Percentiles rank a stretch among this genome's conserved stretches.
These are phyloP conservation scores for Ilyonectria robusta DNA, from an alignment of 2,329 filamentous ascomycete species.

Conservation along the genomic window DNA sequence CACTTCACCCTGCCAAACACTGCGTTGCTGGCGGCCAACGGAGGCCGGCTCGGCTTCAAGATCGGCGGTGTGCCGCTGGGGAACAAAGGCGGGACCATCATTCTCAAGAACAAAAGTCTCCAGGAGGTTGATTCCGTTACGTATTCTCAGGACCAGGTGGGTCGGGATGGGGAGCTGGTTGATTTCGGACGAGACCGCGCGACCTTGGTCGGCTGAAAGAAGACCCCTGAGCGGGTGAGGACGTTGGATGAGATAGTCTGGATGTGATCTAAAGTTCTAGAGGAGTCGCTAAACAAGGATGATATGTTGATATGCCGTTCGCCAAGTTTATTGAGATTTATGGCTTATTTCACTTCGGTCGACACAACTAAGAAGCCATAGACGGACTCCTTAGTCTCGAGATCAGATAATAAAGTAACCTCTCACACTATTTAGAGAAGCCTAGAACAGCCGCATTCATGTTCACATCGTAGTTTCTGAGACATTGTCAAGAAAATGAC, in stretches of 20 bases:
- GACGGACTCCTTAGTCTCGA: background rate
- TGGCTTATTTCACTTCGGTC: background rate
- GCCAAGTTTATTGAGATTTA: background rate
- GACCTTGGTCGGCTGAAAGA: no score
- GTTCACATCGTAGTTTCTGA: background rate
- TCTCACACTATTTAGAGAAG: background rate
- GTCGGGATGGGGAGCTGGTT: slow-evolving; percentile 1
- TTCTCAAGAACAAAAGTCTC: background rate
- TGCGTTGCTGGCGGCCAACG: background rate
- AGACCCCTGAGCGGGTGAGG: background rate
- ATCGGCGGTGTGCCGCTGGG: slow-evolving; percentile 9
- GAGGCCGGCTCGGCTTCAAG: background rate
- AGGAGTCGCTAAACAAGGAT: background rate
- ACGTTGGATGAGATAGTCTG: background rate
- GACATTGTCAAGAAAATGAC: background rate
- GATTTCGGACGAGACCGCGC: slow-evolving; percentile 2
- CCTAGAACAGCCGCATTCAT: background rate
- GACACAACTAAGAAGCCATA: background rate
- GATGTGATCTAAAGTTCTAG: background rate
- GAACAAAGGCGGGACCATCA: slow-evolving; percentile 13
- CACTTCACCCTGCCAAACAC: background rate
- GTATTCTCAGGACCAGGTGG: slow-evolving; percentile 8
- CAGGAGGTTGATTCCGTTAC: slow-evolving; percentile 4
- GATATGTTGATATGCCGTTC: background rate
- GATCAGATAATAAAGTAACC: background rate